Evolutionary conservation across 108 stramenopile species (phyloP), one percentile per base, ranked within the genome.

Genomic region (Aurantiochytrium sp.): DNA sequence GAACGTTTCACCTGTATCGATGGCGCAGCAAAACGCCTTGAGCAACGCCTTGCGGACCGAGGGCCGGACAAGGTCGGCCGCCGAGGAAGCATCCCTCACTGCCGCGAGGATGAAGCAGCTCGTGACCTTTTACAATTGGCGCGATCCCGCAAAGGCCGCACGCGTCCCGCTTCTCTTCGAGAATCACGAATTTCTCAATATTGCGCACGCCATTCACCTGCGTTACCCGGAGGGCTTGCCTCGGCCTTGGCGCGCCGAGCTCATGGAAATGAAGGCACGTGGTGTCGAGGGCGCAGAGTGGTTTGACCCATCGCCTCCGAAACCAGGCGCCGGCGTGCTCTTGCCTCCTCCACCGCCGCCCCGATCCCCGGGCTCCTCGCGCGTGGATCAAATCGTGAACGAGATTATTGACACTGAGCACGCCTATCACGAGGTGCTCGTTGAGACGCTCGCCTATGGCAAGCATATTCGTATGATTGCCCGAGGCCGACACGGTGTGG

Each of bases 391-490:
- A 16, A 83, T 83, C 51, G 49, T 83, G 1, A 45, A 83, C 51
- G 76, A 83, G 76, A 83, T 83, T 12, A 83, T 83, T 23, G 76
- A 83, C 51, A 83, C 76, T 2, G 76, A 83, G 51, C 76, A 83
- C 51, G 45, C 18, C 6, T 83, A 83, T 35, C 51, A 53, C 49
- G 76, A 53, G 19, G 19, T 47, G 45, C 76, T 83, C 49, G 45
- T 83, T 1, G 76, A 83, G 76, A 53, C 51, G 49, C 76, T 83
- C 6, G 76, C 49, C 6, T 83, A 21, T 53, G 76, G 76, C 51
- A 83, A 83, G 5, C 51, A 83, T 35, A 83, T 83, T 35, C 76
- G 76, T 18, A 83, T 12, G 49, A 83, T 83, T 83, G 45, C 76
- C 6, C 51, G 19, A 16, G 76, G 76, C 45, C 45, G 28, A 12